These are phyloP conservation scores for Gynandropsis gynandra DNA, from an alignment of 345 rosid species.

Conservation along the genomic window DNA sequence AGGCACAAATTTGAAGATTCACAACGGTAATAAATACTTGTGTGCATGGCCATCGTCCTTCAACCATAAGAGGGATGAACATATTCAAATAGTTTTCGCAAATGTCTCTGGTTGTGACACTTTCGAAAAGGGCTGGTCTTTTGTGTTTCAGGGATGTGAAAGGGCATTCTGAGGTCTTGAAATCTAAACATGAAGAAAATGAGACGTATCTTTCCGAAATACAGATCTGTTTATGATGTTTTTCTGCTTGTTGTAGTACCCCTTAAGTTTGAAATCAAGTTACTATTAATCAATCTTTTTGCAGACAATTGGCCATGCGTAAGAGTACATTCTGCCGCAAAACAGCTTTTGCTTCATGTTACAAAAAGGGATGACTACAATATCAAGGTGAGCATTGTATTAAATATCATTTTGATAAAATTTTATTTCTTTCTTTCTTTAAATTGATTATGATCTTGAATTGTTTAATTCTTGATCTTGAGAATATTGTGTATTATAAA, in stretches of 20 bases:
- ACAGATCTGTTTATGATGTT: constrained; percentile 47
- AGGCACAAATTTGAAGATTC: constrained; percentile 75
- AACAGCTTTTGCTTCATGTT: constrained; percentile 88
- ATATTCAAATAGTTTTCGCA: no score
- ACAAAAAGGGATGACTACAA: constrained; percentile 98
- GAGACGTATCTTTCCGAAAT: constrained; percentile 87
- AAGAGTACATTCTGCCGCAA: constrained; percentile 91
- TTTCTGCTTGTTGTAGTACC: constrained; percentile 12
- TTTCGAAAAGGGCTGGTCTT: constrained; percentile 9
- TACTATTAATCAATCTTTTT: constrained; percentile 30
- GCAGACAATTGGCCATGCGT: constrained; percentile 89
- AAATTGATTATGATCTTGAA: no score
- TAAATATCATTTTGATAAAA: constrained; percentile 15
- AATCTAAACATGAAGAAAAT: constrained; percentile 84
- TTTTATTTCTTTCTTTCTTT: constrained; percentile 13
- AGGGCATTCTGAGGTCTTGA: constrained; percentile 55
- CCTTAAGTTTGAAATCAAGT: constrained; percentile 21
- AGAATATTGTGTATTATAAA: no score
- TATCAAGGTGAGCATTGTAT: constrained; percentile 95
- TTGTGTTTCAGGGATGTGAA: constrained; percentile 52
- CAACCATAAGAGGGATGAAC: no score
- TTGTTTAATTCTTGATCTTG: no score
- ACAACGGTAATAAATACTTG: constrained; percentile 45
- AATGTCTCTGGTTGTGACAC: background rate
- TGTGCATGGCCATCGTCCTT: no score